A percentile compares a stretch with the other conserved stretches of the same genome.
Evolutionary conservation across 495 filamentous ascomycete genomes (phyloP).

Genomic region (Cudoniella acicularis): DNA sequence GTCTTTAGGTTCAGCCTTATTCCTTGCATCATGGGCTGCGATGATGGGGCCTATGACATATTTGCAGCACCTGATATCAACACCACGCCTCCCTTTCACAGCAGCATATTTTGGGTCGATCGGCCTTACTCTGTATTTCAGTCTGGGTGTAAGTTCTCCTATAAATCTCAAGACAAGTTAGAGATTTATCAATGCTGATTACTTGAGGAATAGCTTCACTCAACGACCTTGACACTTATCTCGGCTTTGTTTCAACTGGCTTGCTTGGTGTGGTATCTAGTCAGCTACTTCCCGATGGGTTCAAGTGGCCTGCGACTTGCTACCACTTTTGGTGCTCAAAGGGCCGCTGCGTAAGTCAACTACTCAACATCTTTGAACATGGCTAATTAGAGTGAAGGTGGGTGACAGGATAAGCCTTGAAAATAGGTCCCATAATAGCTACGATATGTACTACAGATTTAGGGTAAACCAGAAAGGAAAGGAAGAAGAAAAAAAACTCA

Average conservation of each 20-base stretch:
- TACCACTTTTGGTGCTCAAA: slow-evolving; percentile 75
- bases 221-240: slow-evolving; percentile 75
- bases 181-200: neutral
- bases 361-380: neutral
- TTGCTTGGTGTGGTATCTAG: slow-evolving; percentile 85
- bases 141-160: slow-evolving; percentile 72
- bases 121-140: slow-evolving; percentile 83
- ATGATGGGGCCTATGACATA: slow-evolving; percentile 87
- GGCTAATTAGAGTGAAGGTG: slow-evolving; percentile 38
- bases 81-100: slow-evolving; percentile 85
- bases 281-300: slow-evolving; percentile 98
- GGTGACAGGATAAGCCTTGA: slow-evolving; percentile 65
- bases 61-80: slow-evolving; percentile 78
- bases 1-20: slow-evolving; percentile 87
- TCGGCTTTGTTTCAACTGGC: slow-evolving; percentile 78
- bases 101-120: slow-evolving; percentile 97
- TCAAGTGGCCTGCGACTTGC: slow-evolving; percentile 78
- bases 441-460: neutral
- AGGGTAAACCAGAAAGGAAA: neutral
- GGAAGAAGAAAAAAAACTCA: neutral
- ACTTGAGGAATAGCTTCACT: slow-evolving; percentile 62
- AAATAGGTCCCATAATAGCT: neutral
- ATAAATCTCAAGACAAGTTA: neutral
- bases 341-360: slow-evolving; percentile 58
- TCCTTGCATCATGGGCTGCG: slow-evolving; percentile 89